Evolutionary conservation across 306 rosid species (phyloP).

Genomic region (Trifolium dubium): DNA sequence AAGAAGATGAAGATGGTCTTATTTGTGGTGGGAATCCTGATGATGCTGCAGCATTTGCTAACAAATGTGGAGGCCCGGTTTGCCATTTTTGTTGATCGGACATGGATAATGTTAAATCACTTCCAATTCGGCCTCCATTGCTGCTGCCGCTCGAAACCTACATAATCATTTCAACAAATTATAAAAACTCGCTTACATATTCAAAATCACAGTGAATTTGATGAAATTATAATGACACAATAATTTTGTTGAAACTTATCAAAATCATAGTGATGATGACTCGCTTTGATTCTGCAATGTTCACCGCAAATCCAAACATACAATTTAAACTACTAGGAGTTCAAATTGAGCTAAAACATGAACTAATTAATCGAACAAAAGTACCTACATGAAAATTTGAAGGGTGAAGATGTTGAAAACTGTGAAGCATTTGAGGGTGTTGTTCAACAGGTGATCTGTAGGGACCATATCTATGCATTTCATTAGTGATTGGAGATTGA

Average conservation of each 20-base stretch:
- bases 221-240: not conserved
- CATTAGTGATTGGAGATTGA: conserved; percentile 57
- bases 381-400: conserved; percentile 64
- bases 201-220: not conserved
- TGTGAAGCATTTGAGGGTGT: conserved; percentile 55
- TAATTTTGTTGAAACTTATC: not conserved
- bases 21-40: conserved; percentile 98
- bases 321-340: too few relatives aligned
- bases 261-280: not conserved
- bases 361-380: not conserved
- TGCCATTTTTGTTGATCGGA: conserved; percentile 61
- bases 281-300: not conserved
- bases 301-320: not conserved
- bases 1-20: conserved; percentile 42
- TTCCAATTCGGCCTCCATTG: conserved; percentile 69
- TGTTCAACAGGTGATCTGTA: conserved; percentile 48
- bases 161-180: not conserved
- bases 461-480: conserved; percentile 67
- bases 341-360: too few relatives aligned
- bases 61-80: conserved; percentile 56
- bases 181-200: not conserved
- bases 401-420: conserved; percentile 51
- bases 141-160: conserved; percentile 75
- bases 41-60: conserved; percentile 97
- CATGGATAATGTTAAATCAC: conserved; percentile 63